These are phyloP conservation scores for Chalciporus chontae DNA, from an alignment of 768 basidiomycete genomes.

Conservation along the genomic window DNA sequence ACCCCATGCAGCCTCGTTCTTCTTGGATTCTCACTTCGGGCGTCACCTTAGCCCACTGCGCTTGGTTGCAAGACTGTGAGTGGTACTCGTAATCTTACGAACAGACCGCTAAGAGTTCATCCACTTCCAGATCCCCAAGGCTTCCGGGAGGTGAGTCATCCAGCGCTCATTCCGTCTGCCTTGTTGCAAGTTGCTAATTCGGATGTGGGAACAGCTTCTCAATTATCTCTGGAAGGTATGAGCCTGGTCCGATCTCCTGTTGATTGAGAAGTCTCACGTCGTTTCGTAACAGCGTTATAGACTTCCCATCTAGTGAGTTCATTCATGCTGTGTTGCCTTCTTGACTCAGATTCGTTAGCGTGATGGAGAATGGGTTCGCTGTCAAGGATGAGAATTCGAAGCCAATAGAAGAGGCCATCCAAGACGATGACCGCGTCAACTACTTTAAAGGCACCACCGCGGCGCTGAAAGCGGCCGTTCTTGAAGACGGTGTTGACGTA, in stretches of 20 bases:
- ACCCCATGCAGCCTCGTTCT: background rate
- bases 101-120: background rate
- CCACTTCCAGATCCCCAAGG: constrained; percentile 51
- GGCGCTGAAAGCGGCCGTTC: constrained; percentile 53
- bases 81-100: background rate
- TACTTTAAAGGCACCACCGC: constrained; percentile 61
- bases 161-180: background rate
- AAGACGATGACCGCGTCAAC: constrained; percentile 61
- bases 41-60: constrained; percentile 46
- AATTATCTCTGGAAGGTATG: constrained; percentile 69
- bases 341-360: constrained; percentile 32
- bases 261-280: background rate
- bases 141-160: constrained; percentile 51
- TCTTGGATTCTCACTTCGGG: background rate
- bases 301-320: constrained; percentile 51
- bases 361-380: constrained; percentile 75
- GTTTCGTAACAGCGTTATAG: constrained; percentile 36
- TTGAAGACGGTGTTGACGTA: constrained; percentile 61
- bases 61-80: constrained; percentile 67
- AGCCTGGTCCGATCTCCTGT: background rate
- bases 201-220: constrained; percentile 38
- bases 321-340: too few relatives aligned
- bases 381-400: constrained; percentile 59
- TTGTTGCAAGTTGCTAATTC: background rate
- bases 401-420: constrained; percentile 49